These are phyloP conservation scores for Fusarium oxysporum DNA, from an alignment of 2,329 filamentous ascomycete species.

Conservation along the genomic window DNA sequence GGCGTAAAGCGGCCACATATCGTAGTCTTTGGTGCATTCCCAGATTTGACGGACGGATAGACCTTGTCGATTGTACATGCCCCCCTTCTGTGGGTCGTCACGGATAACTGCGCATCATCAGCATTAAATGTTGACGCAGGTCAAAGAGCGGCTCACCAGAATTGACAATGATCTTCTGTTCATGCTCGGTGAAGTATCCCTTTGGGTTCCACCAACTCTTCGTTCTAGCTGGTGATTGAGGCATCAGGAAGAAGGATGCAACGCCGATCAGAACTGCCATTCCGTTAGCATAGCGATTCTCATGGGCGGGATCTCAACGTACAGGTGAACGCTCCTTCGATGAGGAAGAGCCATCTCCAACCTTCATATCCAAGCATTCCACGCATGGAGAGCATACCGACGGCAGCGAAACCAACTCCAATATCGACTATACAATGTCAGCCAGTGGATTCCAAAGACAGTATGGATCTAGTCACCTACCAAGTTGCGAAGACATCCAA, in stretches of 20 bases:
- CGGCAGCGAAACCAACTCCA: neutral
- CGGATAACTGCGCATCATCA: slow-evolving; percentile 51
- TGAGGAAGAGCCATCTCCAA: slow-evolving; percentile 68
- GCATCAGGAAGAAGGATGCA: neutral
- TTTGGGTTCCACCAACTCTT: neutral
- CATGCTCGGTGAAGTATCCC: neutral
- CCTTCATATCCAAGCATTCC: slow-evolving; percentile 64
- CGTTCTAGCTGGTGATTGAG: neutral
- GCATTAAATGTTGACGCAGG: neutral
- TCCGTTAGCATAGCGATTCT: neutral
- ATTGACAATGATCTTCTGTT: slow-evolving; percentile 66
- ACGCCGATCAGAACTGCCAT: neutral
- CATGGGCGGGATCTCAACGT: rapidly evolving
- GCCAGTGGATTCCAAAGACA: no score
- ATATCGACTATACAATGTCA: neutral
- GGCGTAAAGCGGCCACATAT: slow-evolving; percentile 65
- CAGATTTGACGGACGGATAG: slow-evolving; percentile 58
- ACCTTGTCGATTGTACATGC: slow-evolving; percentile 66
- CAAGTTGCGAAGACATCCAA: neutral
- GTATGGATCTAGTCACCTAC: neutral
- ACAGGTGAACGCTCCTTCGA: slow-evolving; percentile 44
- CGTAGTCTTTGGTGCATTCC: slow-evolving; percentile 61
- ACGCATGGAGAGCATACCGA: slow-evolving; percentile 64
- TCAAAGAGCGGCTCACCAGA: neutral
- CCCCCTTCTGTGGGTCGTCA: slow-evolving; percentile 66